Percentiles rank a stretch among this genome's conserved stretches.
phyloP scores from a whole-genome alignment of 306 rosid species.

The Glycyrrhiza uralensis region DNA sequence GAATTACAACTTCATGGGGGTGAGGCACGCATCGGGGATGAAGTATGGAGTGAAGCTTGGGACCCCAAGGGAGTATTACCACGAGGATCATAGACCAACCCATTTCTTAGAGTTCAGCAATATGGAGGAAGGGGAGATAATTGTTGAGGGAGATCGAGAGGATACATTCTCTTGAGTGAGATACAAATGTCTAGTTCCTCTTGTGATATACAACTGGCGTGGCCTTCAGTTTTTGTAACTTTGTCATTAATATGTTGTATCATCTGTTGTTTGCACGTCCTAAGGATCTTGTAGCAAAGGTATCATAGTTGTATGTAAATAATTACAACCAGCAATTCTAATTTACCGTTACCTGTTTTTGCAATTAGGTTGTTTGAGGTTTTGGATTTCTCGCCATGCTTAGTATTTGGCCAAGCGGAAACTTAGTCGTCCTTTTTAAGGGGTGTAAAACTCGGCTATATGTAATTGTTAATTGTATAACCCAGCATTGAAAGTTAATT shows the following conservation, averaged over 20 bases:
- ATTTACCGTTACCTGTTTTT: background rate
- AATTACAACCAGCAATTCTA: background rate
- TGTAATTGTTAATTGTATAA: background rate
- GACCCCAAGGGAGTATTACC: constrained; percentile 80
- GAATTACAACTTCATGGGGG: constrained; percentile 99
- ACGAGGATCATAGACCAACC: constrained; percentile 95
- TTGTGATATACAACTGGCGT: background rate
- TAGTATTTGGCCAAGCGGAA: background rate
- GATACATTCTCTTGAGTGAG: constrained; percentile 61
- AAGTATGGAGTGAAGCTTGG: constrained; percentile 91
- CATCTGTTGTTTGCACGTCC: background rate
- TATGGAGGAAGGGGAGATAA: constrained; percentile 81
- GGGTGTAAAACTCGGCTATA: no score
- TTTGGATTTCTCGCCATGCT: background rate
- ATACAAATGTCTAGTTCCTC: background rate
- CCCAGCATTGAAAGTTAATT: background rate
- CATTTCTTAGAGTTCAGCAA: constrained; percentile 95
- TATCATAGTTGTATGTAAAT: constrained; percentile 21
- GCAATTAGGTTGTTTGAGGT: background rate
- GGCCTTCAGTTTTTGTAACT: background rate
- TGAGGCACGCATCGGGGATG: constrained; percentile 91
- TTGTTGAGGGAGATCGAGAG: constrained; percentile 82
- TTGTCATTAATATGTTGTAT: constrained; percentile 24
- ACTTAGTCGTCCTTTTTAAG: background rate
- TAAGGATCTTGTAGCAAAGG: constrained; percentile 5